Percentiles rank a stretch among this genome's conserved stretches.
phyloP scores from a whole-genome alignment of 345 rosid genomes.

The Ceriops decandra region DNA sequence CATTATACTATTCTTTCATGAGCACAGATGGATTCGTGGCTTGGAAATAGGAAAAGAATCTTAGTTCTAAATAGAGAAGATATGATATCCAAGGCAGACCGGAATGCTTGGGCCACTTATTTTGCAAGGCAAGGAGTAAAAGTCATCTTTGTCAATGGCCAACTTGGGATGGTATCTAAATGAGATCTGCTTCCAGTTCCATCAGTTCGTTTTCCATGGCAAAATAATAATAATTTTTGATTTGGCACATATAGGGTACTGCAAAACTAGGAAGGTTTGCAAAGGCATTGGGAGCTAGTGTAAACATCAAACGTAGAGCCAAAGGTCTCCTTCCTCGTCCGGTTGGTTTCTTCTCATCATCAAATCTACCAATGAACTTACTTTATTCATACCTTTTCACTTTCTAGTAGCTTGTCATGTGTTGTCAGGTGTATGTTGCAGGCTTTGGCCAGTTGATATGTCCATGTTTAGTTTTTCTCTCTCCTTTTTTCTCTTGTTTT shows the following conservation, averaged over 20 bases:
- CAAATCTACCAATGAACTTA: neutral
- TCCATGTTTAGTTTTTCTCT: too few relatives aligned
- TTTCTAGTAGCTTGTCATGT: neutral
- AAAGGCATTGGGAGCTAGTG: constrained; percentile 62
- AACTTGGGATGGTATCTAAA: constrained; percentile 67
- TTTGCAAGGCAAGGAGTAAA: constrained; percentile 73
- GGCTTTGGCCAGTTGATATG: neutral
- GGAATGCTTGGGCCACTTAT: constrained; percentile 93
- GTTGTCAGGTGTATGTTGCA: neutral
- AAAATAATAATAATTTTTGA: constrained; percentile 15
- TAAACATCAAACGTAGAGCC: constrained; percentile 73
- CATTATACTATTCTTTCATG: neutral
- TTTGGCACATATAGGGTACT: constrained; percentile 52
- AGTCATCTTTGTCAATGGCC: constrained; percentile 72
- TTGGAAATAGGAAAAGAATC: constrained; percentile 84
- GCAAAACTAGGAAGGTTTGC: constrained; percentile 77
- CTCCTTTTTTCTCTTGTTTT: too few relatives aligned
- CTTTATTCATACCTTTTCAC: neutral
- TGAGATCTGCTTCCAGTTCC: neutral
- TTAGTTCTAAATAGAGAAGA: constrained; percentile 91
- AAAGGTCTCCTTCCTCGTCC: constrained; percentile 88
- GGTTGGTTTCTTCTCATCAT: constrained; percentile 36
- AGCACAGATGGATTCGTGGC: constrained; percentile 86
- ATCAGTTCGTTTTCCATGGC: neutral
- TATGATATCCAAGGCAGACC: constrained; percentile 77